Base-by-base conservation (phyloP, 495 filamentous ascomycete species). In the Hypoxylon trugodes region DNA sequence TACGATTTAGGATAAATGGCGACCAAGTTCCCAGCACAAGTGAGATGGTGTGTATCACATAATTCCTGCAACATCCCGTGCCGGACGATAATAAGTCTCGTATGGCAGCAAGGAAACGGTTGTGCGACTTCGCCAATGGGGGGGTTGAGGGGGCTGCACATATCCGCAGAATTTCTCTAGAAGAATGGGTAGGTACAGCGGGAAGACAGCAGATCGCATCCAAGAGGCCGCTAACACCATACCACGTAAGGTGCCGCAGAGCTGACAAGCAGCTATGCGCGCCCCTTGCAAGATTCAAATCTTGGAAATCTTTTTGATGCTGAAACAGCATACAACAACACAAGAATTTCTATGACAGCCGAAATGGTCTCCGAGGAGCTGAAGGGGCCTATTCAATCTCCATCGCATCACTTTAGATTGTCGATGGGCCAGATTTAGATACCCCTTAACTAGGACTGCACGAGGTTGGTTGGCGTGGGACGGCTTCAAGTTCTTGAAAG, bases 61-160 rank as follows among this genome's bases (percentile, higher is more conserved):
- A 32, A 10, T 24, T 51, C 21, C 63, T 72, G 69, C 69, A 59
- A 55, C 46, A 47, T 53, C 35, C 69, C 69, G 69, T 51, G 46
- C 59, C 59, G 50, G 60, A 72, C 69, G 69, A 72, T 72, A 72
- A 72, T 68, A 30, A 60, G 64, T 72, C 69, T 70, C 64, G 53
- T 68, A 68, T 72, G 69, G 43, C 30, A 56, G 32, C 38, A 51
- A 45, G 56, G 51, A 56, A 46, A 38, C 42, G 30, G 56, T 21
- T 57, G 56, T 61, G 37, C 63, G 19, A 42, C 50, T 40, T 59
- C 25, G 51, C 51, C 63, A 42, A 52, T 51, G 32, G 40, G 33
- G 47, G 32, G 51, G 30, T 50, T 30, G 41, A 33, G 35, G 47
- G 46, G 53, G 28, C 43, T 61, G 63, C 45, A 57, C 25, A 52